Base-by-base conservation (phyloP, 176 grass and related monocot genomes). In the Triticum timopheevii region DNA sequence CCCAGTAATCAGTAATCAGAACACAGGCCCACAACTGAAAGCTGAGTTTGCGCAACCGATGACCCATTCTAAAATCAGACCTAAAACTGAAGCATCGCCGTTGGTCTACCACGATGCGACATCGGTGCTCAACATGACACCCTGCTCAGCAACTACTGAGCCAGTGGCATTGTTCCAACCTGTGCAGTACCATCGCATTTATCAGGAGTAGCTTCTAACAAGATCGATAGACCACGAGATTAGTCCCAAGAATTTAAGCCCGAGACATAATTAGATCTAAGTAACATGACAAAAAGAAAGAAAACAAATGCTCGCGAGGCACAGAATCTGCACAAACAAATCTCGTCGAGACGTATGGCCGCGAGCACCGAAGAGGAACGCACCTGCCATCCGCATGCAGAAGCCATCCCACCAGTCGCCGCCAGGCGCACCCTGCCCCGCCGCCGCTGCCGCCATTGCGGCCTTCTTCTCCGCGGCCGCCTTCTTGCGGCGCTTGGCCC, bases 341-440 rank as follows among this genome's bases (percentile, higher is more conserved):
- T 81, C 86, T 70, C 36, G 58, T 61, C 4, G 11, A 16, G 20
- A 61, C 69, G 69, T 68, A 69, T 52, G 86, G 69, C 34, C 28
- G 11, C 15, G 16, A 13, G 31, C 31, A 2, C n/a, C 12, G 13
- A 12, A n/a, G n/a, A n/a, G 22, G 22, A 22, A 88, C 76, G 77
- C 86, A 88, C 86, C 90, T 82, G 85, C 54, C 86, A 88, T 88
- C 70, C 90, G 82, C 77, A 85, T 71, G 77, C 82, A 85, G 77
- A 91, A 88, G 63, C 69, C 82, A 13, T 91, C 90, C 90, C 90
- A 91, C 90, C 90, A 91, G 86, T 91, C 86, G 39, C 47, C 74
- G 63, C 47, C 69, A 24, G 39, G 39, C 34, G 67, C 24, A 4
- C 63, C 82, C 0, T 70, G 82, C 1, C 69, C 84, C 3, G 73